Percentiles rank a stretch among this genome's conserved stretches.
These are phyloP conservation scores for Eustoma russellianum DNA, from an alignment of 257 asterid species.

Conservation along the genomic window DNA sequence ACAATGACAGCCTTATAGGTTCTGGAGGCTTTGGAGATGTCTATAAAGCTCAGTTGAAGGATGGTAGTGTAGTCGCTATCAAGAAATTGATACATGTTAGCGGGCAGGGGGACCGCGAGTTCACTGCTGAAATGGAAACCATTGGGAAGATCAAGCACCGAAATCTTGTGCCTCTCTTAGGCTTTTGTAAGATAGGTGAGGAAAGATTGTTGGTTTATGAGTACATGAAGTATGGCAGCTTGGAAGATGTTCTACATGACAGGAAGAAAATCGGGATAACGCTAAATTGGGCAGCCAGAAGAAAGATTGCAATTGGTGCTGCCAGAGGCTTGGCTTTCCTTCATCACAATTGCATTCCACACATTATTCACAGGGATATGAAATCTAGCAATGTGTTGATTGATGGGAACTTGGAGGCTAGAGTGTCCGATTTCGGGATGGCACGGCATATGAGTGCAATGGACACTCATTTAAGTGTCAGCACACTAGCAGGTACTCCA, in stretches of 20 bases:
- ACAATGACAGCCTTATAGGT: conserved; percentile 60
- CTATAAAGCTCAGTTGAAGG: conserved; percentile 75
- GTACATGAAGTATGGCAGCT: conserved; percentile 88
- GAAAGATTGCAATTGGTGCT: conserved; percentile 78
- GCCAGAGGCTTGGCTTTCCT: conserved; percentile 87
- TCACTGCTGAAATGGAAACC: conserved; percentile 96
- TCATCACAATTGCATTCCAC: conserved; percentile 85
- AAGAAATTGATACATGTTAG: conserved; percentile 79
- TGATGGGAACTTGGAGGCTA: conserved; percentile 73
- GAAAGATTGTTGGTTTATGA: conserved; percentile 84
- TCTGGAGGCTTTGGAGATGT: conserved; percentile 97
- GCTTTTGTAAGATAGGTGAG: conserved; percentile 81
- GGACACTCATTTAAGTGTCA: conserved; percentile 91
- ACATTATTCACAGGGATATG: conserved; percentile 90
- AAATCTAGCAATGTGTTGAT: conserved; percentile 88
- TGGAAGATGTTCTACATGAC: conserved; percentile 79
- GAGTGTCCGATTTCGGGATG: conserved; percentile 98
- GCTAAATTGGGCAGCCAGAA: conserved; percentile 66
- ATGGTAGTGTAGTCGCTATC: conserved; percentile 77
- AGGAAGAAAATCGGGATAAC: conserved; percentile 50
- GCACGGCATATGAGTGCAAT: conserved; percentile 75
- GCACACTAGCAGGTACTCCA: conserved; percentile 91
- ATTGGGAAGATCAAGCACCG: conserved; percentile 87
- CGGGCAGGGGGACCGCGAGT: conserved; percentile 88
- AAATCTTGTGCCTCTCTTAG: conserved; percentile 76